Percentiles rank a stretch among this genome's conserved stretches.
These are phyloP conservation scores for Dictyostelium brefeldianum DNA, from an alignment of 78 protist genomes.

Conservation along the genomic window DNA sequence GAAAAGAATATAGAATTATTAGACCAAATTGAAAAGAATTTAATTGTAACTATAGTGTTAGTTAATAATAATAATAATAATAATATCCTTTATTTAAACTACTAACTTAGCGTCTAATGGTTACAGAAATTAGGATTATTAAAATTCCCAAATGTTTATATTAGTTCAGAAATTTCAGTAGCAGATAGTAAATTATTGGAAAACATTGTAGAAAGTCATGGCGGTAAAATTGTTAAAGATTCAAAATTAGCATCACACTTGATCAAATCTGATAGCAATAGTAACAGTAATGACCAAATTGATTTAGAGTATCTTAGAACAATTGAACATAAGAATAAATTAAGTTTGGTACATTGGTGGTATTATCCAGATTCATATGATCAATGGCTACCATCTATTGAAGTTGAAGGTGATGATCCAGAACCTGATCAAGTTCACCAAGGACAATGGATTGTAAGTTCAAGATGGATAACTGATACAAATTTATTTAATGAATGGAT, in stretches of 20 bases:
- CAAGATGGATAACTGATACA: slow-evolving; percentile 52
- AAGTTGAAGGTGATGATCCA: slow-evolving; percentile 78
- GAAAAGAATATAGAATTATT: slow-evolving; percentile 33
- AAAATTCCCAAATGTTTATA: slow-evolving; percentile 28
- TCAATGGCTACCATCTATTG: slow-evolving; percentile 42
- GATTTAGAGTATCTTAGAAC: slow-evolving; percentile 51
- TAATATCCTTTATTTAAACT: no score
- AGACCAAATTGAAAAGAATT: neutral
- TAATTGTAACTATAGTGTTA: slow-evolving; percentile 28
- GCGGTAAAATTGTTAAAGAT: slow-evolving; percentile 35
- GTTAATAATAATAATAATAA: neutral
- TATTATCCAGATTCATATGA: slow-evolving; percentile 77
- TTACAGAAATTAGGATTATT: slow-evolving; percentile 17
- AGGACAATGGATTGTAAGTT: slow-evolving; percentile 23
- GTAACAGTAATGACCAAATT: neutral
- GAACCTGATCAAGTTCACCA: slow-evolving; percentile 3
- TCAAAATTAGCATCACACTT: slow-evolving; percentile 32
- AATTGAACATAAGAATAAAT: slow-evolving; percentile 20
- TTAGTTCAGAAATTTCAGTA: neutral
- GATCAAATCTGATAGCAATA: neutral
- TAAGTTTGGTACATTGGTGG: slow-evolving; percentile 75
- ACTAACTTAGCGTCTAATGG: neutral
- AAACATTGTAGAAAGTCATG: neutral
- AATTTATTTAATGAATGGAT: slow-evolving; percentile 66
- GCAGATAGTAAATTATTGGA: neutral